Evolutionary conservation across 768 basidiomycete genomes (phyloP).

Genomic region (Aureoboletus auriporus): DNA sequence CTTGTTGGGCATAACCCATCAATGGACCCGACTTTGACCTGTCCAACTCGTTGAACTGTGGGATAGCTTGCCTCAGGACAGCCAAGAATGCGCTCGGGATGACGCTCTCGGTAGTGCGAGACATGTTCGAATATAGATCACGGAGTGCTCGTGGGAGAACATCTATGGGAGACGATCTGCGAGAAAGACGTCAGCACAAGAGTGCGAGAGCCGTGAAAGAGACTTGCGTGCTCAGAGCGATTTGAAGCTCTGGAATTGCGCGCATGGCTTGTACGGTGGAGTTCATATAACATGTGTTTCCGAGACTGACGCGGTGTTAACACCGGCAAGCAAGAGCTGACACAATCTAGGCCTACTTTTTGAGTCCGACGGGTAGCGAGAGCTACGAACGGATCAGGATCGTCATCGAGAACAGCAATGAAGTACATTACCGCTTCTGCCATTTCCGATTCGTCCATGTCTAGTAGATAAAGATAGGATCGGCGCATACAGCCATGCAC

Average conservation of each 20-base stretch:
- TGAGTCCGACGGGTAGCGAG: constrained; percentile 74
- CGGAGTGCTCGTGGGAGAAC: constrained; percentile 52
- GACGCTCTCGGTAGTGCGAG: constrained; percentile 68
- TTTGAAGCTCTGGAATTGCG: constrained; percentile 83
- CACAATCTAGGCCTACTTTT: constrained; percentile 47
- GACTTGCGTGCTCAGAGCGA: constrained; percentile 58
- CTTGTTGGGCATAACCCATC: constrained; percentile 78
- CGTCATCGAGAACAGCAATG: not conserved
- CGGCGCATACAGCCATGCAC: not conserved
- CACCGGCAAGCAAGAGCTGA: not conserved
- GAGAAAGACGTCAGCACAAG: not conserved
- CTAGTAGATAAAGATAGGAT: constrained; percentile 35
- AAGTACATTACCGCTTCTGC: constrained; percentile 64
- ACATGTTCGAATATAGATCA: constrained; percentile 71
- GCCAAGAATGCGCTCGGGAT: constrained; percentile 67
- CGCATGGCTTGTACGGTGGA: constrained; percentile 92
- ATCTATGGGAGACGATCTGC: constrained; percentile 35
- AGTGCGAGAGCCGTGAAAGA: not conserved
- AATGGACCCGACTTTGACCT: constrained; percentile 38
- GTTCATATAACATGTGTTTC: constrained; percentile 99
- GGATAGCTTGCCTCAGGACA: constrained; percentile 70
- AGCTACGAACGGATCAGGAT: constrained; percentile 42
- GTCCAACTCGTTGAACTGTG: constrained; percentile 84
- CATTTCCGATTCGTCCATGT: constrained; percentile 80
- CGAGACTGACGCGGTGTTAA: constrained; percentile 43